Percentiles rank a stretch among this genome's conserved stretches.
phyloP scores from a whole-genome alignment of 2,329 filamentous ascomycete species.

The Penicillium rolfsii region DNA sequence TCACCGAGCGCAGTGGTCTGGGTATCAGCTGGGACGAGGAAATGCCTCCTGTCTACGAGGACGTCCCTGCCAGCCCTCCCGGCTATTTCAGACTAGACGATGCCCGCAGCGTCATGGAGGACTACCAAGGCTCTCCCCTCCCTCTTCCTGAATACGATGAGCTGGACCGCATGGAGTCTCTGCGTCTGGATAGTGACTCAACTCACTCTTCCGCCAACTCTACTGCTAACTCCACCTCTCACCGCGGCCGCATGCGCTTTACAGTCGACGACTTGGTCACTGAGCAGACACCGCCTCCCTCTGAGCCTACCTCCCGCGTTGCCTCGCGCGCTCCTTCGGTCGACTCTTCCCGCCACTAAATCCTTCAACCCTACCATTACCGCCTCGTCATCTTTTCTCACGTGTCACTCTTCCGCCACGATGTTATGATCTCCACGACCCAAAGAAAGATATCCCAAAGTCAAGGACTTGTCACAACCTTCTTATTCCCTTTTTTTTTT shows the following conservation, averaged over 20 bases:
- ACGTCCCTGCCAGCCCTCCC: conserved; percentile 85
- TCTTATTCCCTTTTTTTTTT: conserved; percentile 6
- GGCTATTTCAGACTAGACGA: conserved; percentile 57
- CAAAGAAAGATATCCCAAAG: conserved; percentile 16
- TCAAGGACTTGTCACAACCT: conserved; percentile 9
- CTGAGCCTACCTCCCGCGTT: conserved; percentile 23
- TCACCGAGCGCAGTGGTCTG: conserved; percentile 82
- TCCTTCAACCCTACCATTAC: conserved; percentile 3
- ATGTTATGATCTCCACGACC: conserved; percentile 26
- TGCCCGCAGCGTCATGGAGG: conserved; percentile 48
- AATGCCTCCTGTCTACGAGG: conserved; percentile 88
- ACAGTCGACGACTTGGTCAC: conserved; percentile 39
- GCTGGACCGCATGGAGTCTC: conserved; percentile 49
- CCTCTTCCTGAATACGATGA: conserved; percentile 50
- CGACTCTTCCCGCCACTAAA: conserved; percentile 24
- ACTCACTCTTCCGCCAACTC: conserved; percentile 34
- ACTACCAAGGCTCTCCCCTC: conserved; percentile 51
- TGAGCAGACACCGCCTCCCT: conserved; percentile 23
- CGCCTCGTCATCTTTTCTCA: neutral
- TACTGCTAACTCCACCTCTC: conserved; percentile 1
- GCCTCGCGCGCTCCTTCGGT: conserved; percentile 26
- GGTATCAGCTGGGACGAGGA: conserved; percentile 98
- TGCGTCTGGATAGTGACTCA: conserved; percentile 39
- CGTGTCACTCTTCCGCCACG: conserved; percentile 13
- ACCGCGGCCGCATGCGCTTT: conserved; percentile 34